These are phyloP conservation scores for Trapa incisa DNA, from an alignment of 345 rosid genomes.

Conservation along the genomic window DNA sequence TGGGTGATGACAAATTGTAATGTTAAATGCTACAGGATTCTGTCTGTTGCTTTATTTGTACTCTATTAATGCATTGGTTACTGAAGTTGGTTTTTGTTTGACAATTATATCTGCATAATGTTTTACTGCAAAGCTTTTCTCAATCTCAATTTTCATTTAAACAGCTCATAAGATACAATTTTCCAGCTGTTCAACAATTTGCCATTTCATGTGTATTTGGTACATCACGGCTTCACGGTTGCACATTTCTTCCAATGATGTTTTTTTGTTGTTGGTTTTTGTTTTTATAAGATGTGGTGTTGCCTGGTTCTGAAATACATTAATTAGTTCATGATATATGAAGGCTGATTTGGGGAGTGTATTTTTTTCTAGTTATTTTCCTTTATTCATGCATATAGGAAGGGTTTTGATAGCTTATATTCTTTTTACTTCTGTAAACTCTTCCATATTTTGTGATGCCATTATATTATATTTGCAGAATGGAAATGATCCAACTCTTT, in stretches of 20 bases:
- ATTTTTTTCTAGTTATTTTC: background rate
- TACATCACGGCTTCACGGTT: background rate
- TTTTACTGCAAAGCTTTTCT: background rate
- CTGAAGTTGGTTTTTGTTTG: background rate
- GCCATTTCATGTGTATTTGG: background rate
- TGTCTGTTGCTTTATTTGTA: too few relatives aligned
- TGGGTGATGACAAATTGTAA: background rate
- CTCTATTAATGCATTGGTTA: too few relatives aligned
- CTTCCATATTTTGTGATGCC: constrained; percentile 3
- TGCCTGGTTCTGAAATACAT: background rate
- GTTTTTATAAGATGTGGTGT: background rate
- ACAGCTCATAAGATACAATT: background rate
- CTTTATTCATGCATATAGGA: background rate
- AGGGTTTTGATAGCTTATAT: background rate
- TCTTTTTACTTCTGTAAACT: background rate
- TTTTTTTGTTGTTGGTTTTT: background rate
- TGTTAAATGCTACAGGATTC: background rate
- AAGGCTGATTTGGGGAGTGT: background rate
- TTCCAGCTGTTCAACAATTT: background rate
- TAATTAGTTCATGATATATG: background rate
- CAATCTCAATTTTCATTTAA: background rate
- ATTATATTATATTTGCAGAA: constrained; percentile 24
- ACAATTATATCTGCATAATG: background rate
- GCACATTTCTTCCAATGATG: background rate
- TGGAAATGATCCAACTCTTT: constrained; percentile 31